Conservation (phyloP, 2,329 filamentous ascomycete genomes). For the Massarina eburnea region DNA sequence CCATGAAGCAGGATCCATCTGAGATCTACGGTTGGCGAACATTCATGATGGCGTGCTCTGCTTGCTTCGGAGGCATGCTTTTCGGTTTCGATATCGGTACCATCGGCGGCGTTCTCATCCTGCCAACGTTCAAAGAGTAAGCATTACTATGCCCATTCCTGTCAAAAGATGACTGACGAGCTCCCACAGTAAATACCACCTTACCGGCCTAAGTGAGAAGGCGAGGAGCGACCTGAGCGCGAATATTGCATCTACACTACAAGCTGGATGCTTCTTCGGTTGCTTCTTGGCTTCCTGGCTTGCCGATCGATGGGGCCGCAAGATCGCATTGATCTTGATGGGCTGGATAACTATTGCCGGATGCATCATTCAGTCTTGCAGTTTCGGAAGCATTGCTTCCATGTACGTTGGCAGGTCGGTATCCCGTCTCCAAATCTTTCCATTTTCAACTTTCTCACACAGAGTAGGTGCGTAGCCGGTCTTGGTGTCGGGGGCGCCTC, state of each 20-base stretch:
- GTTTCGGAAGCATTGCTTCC: constrained; percentile 60
- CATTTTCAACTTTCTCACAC: constrained; percentile 11
- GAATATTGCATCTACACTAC: constrained; percentile 71
- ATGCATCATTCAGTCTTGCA: constrained; percentile 64
- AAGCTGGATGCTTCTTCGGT: constrained; percentile 68
- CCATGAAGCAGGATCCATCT: constrained; percentile 67
- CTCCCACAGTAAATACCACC: constrained; percentile 53
- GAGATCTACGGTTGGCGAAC: constrained; percentile 73
- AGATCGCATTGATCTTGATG: constrained; percentile 56
- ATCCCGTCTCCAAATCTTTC: not conserved
- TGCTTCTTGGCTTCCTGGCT: constrained; percentile 60
- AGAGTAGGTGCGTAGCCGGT: constrained; percentile 54
- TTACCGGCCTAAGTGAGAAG: constrained; percentile 45
- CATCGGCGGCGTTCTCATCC: constrained; percentile 67
- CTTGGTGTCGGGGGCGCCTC: constrained; percentile 55
- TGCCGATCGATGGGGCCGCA: constrained; percentile 60
- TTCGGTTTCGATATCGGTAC: constrained; percentile 69
- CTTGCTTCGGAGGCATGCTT: constrained; percentile 70
- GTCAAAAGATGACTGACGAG: constrained; percentile 11
- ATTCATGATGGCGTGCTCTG: constrained; percentile 63
- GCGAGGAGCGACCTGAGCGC: constrained; percentile 59
- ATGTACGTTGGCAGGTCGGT: constrained; percentile 67
- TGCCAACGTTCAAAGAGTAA: constrained; percentile 60
- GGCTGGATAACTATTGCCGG: constrained; percentile 62
- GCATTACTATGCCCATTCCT: constrained; percentile 9